phyloP scores from a whole-genome alignment of 2,329 filamentous ascomycete species.

The Beauveria bassiana region DNA sequence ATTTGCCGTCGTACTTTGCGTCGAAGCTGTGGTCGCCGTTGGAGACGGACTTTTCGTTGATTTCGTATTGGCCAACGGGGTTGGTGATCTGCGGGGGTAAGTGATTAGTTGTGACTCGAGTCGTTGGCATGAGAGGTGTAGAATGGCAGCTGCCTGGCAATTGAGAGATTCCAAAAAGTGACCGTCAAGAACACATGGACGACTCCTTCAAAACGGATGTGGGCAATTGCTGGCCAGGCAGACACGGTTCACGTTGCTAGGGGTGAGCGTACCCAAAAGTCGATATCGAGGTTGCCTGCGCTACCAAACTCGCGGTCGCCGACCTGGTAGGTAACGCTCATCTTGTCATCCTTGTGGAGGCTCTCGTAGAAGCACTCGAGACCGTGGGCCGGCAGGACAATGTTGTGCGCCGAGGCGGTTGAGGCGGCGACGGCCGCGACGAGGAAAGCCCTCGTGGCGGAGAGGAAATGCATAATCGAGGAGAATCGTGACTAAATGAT shows the following conservation, averaged over 20 bases:
- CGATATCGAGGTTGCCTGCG: constrained; percentile 89
- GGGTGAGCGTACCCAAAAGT: constrained; percentile 76
- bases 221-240: not conserved
- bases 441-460: constrained; percentile 36
- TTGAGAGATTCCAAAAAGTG: no score
- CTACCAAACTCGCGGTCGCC: constrained; percentile 94
- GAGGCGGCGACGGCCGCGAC: constrained; percentile 37
- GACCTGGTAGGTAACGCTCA: constrained; percentile 98
- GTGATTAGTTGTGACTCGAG: constrained; percentile 14
- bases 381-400: constrained; percentile 85
- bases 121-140: not conserved
- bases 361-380: constrained; percentile 96
- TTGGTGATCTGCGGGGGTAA: constrained; percentile 57
- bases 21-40: constrained; percentile 92
- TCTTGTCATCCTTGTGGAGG: constrained; percentile 88
- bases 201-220: not conserved
- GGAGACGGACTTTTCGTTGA: constrained; percentile 72
- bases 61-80: constrained; percentile 66
- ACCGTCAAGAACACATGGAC: not conserved
- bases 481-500: not conserved
- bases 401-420: constrained; percentile 78
- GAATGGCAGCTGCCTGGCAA: not conserved
- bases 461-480: constrained; percentile 34
- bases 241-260: not conserved
- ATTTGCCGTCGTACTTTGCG: constrained; percentile 78